Percentiles rank a stretch among this genome's conserved stretches.
Conservation (phyloP, 768 basidiomycete genomes). For the Megacollybia marginata region DNA sequence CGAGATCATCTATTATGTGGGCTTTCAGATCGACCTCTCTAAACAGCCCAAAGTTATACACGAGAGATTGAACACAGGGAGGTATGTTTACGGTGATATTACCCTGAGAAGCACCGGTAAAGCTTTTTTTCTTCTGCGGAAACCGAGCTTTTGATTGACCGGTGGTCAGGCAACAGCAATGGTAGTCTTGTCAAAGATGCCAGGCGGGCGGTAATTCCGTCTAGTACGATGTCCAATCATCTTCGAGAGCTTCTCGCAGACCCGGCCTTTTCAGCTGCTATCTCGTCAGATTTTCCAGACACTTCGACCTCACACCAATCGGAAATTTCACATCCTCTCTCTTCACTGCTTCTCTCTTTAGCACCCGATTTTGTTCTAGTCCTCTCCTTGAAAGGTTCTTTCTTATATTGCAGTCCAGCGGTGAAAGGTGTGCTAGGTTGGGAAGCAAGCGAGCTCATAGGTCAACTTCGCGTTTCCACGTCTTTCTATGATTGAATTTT, state of each 20-base stretch:
- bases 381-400: constrained; percentile 84
- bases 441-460: constrained; percentile 76
- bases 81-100: constrained; percentile 29
- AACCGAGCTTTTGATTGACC: too few relatives aligned
- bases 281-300: too few relatives aligned
- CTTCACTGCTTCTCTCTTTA: constrained; percentile 52
- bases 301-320: background rate
- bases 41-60: constrained; percentile 82
- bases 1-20: constrained; percentile 81
- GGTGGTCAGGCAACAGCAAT: too few relatives aligned
- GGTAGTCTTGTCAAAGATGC: too few relatives aligned
- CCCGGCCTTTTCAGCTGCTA: too few relatives aligned
- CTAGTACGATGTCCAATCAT: too few relatives aligned
- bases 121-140: too few relatives aligned
- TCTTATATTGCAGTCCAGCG: constrained; percentile 87
- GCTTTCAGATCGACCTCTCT: constrained; percentile 92
- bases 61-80: constrained; percentile 71
- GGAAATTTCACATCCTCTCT: constrained; percentile 29
- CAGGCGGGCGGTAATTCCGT: too few relatives aligned
- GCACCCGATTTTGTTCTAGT: constrained; percentile 83
- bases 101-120: too few relatives aligned
- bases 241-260: too few relatives aligned
- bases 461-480: constrained; percentile 14
- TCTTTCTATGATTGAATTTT: too few relatives aligned
- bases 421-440: constrained; percentile 79